Base-by-base conservation (phyloP, 768 basidiomycete species). In the Podaxis mareebaensis region DNA sequence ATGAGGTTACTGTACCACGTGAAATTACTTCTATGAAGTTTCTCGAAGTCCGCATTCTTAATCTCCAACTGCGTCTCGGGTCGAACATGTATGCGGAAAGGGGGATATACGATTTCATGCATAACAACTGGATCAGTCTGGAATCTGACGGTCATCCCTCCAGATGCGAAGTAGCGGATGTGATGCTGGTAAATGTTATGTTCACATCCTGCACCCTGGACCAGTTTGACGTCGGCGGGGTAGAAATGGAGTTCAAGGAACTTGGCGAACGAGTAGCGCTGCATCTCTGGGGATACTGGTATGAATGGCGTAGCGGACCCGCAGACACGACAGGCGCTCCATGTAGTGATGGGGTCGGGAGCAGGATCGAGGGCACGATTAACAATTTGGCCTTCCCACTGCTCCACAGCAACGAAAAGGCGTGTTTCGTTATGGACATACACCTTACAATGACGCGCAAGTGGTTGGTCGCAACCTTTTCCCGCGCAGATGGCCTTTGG, bases 211-310 rank as follows among this genome's bases (percentile, higher is more conserved):
- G 94, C 93, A 8, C 92, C 93, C 68, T 88, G 90, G n/a, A 93
- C 87, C 53, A 93, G 79, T 69, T 87, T 83, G 69, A 95, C 88
- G 66, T 93, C 87, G 38, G 93, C 86, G 33, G 95, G 95, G 75
- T 99, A 97, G 75, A 98, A 98, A 71, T 95, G 92, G 28, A 96
- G 85, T 72, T 99, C 96, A 30, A 99, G 83, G 74, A 96, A 99
- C 69, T 97, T 96, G 39, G 91, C 93, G 72, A 98, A 96, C 4
- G 96, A 98, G 72, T 96, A 95, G 61, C 90, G 81, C 70, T 93
- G 91, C 83, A 96, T 95, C 73, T 96, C 95, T 68, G 93, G 90
- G 1, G 93, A 93, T 42, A 94, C 87, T 4, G 89, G 90, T 67
- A 95, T 91, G 75, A 95, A 92, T 2, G 93, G 92, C 2, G 93